phyloP scores from a whole-genome alignment of 345 rosid species.

The Rhodamnia argentea region DNA sequence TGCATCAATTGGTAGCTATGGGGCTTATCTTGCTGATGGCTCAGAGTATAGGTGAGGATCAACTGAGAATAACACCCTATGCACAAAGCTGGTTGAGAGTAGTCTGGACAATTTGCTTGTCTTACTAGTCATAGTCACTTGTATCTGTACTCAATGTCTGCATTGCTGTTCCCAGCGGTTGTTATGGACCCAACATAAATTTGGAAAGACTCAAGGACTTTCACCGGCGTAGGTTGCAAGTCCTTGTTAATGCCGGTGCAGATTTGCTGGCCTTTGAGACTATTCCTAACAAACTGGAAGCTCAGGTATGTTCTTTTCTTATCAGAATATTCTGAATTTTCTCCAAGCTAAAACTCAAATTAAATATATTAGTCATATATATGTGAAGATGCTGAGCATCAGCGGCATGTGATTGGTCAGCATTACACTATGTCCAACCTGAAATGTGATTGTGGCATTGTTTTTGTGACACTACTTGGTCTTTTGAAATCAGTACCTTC shows the following conservation, averaged over 20 bases:
- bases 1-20: slow-evolving; percentile 91
- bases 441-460: background rate
- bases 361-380: background rate
- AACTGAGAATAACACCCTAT: background rate
- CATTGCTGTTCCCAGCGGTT: slow-evolving; percentile 38
- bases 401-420: background rate
- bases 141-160: background rate
- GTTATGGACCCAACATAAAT: slow-evolving; percentile 45
- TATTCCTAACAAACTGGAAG: slow-evolving; percentile 85
- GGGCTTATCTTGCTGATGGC: slow-evolving; percentile 94
- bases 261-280: slow-evolving; percentile 93
- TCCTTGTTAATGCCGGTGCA: slow-evolving; percentile 70
- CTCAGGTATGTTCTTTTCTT: slow-evolving; percentile 44
- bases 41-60: slow-evolving; percentile 72
- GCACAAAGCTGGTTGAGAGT: background rate
- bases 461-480: background rate
- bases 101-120: background rate
- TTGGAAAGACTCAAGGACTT: slow-evolving; percentile 77
- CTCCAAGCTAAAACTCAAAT: background rate
- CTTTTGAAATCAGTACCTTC: background rate
- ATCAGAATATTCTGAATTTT: background rate
- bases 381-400: background rate
- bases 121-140: background rate
- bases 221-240: slow-evolving; percentile 72
- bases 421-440: background rate